Evolutionary conservation across 129 eudicot species (phyloP).

Genomic region (Artemisia tridentata): DNA sequence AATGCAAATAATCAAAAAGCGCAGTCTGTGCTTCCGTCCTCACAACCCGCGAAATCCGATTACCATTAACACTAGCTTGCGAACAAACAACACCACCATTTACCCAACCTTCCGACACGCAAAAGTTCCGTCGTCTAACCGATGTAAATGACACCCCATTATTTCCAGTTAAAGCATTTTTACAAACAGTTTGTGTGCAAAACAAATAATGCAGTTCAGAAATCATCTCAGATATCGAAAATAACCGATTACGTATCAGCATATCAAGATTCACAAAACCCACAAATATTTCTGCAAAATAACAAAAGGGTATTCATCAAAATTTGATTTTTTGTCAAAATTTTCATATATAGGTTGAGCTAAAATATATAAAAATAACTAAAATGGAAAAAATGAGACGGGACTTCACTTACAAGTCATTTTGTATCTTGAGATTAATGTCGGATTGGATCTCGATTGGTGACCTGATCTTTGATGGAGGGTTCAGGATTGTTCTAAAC

Average conservation of each 20-base stretch:
- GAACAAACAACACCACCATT: conserved; percentile 24
- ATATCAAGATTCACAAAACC: conserved; percentile 35
- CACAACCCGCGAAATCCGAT: conserved; percentile 44
- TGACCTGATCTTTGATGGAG: conserved; percentile 16
- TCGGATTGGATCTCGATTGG: neutral
- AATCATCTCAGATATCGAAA: conserved; percentile 41
- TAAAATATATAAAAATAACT: conserved; percentile 1
- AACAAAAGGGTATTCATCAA: conserved; percentile 16
- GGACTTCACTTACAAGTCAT: conserved; percentile 27
- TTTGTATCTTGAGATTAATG: conserved; percentile 9
- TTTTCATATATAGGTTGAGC: neutral
- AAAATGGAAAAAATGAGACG: neutral
- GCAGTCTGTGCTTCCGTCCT: conserved; percentile 70
- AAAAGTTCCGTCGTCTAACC: conserved; percentile 31
- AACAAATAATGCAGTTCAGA: conserved; percentile 36
- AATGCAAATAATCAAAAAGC: conserved; percentile 67
- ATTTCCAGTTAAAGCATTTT: conserved; percentile 23
- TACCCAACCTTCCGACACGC: conserved; percentile 22
- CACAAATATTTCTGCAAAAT: conserved; percentile 24
- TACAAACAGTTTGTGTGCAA: conserved; percentile 32
- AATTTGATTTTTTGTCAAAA: neutral
- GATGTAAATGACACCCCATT: conserved; percentile 13
- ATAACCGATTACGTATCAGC: conserved; percentile 44
- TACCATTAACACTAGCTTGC: conserved; percentile 22
- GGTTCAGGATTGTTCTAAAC: conserved; percentile 18